phyloP scores from a whole-genome alignment of 345 rosid genomes.

The rapeseed (Brassica napus) region Da-Ae NC_063447.1:3375501-3376000 shows the following conservation, averaged over 20 bases:
- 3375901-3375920: too few relatives aligned
- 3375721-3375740: not conserved
- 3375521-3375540: slow-evolving; percentile 41
- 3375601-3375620: not conserved
- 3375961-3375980: too few relatives aligned
- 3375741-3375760: not conserved
- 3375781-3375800: not conserved
- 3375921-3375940: too few relatives aligned
- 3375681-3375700: not conserved
- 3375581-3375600: not conserved
- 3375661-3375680: not conserved
- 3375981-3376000: too few relatives aligned
- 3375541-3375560: slow-evolving; percentile 41
- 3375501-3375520: slow-evolving; percentile 39
- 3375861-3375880: too few relatives aligned
- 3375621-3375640: not conserved
- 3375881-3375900: too few relatives aligned
- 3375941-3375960: too few relatives aligned
- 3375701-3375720: not conserved
- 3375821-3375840: too few relatives aligned
- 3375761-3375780: not conserved
- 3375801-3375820: too few relatives aligned
- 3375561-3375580: not conserved
- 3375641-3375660: not conserved
- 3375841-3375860: too few relatives aligned